Base-by-base conservation (phyloP, 306 rosid genomes). In the Vigna mungo region DNA sequence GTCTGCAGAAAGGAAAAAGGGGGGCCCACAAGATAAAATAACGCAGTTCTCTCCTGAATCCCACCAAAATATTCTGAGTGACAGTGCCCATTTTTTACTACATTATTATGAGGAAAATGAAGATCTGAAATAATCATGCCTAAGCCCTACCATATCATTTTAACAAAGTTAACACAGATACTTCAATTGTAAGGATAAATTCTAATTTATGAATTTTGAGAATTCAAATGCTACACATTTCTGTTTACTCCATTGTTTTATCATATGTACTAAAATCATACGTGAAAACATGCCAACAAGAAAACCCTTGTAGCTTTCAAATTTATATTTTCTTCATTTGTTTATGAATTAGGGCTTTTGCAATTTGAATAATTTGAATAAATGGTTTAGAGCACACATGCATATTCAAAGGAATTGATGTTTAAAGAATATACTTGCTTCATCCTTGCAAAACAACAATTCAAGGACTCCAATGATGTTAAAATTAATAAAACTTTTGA, bases 41-140 rank as follows among this genome's bases (percentile, higher is more conserved):
- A 23, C 7, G 55, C 6, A 70, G 34, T 15, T 64, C 64, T 78
- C 44, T 76, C 79, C 70, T 30, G 72, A 60, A 72, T 17, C 48
- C 9, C 44, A 74, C 21, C 44, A 54, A 36, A 58, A 51, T 39
- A 21, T 21, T 72, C 36, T 53, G 44, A 21, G 63, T 13, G 6
- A 43, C 66, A 46, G 49, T 60, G 67, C 21, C 53, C 32, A 47
- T 51, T 23, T 72, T 23, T 37, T 48, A 58, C 21, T 12, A 64
- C 4, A 54, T 62, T 71, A 41, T 41, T 71, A 64, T 27, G 49
- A 30, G 60, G 16, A 68, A 55, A 68, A 68, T 18, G 23, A 66
- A 81, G 30, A 81, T 76, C 36, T 39, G 69, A 78, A 75, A 51
- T 51, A 60, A 76, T 18, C 51, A n/a, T 15, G 14, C 54, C 9